phyloP scores from a whole-genome alignment of 305 asterid genomes.

The Nicotiana rustica region DNA sequence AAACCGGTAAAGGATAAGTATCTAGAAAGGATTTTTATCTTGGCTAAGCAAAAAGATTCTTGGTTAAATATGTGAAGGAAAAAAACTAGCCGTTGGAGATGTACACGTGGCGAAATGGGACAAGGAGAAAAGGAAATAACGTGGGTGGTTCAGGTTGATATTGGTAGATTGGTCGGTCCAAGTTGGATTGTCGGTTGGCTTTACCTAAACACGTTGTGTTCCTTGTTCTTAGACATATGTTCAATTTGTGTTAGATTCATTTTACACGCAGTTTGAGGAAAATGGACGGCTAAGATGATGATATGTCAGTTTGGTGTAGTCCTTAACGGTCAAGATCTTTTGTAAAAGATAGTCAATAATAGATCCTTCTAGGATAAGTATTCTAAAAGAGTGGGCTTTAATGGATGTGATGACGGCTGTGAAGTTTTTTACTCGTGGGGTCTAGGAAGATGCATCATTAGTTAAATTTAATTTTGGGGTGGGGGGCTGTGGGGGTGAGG shows the following conservation, averaged over 20 bases:
- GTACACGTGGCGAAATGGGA: background rate
- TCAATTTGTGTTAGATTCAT: background rate
- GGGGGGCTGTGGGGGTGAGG: too few species aligned
- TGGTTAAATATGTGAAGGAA: background rate
- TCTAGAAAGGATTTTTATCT: too few species aligned
- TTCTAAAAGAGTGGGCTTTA: background rate
- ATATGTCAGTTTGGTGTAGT: background rate
- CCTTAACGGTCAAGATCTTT: background rate
- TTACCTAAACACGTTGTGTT: slow-evolving; percentile 21
- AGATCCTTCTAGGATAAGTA: slow-evolving; percentile 24
- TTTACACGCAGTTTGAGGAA: background rate
- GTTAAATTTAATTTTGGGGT: background rate
- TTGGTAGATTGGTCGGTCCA: slow-evolving; percentile 29
- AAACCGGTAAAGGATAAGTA: slow-evolving; percentile 3
- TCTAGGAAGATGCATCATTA: background rate
- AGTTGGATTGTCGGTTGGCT: slow-evolving; percentile 24
- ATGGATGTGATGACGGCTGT: background rate
- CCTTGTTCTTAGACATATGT: background rate
- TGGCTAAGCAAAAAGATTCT: too few species aligned
- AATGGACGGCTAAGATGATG: background rate
- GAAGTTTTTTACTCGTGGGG: background rate
- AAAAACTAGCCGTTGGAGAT: slow-evolving; percentile 25
- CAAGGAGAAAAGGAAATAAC: background rate
- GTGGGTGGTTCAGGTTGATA: background rate
- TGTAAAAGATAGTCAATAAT: background rate